These are phyloP conservation scores for Thinopyrum elongatum DNA, from an alignment of 176 grass and related monocot species.

Conservation along the genomic window DNA sequence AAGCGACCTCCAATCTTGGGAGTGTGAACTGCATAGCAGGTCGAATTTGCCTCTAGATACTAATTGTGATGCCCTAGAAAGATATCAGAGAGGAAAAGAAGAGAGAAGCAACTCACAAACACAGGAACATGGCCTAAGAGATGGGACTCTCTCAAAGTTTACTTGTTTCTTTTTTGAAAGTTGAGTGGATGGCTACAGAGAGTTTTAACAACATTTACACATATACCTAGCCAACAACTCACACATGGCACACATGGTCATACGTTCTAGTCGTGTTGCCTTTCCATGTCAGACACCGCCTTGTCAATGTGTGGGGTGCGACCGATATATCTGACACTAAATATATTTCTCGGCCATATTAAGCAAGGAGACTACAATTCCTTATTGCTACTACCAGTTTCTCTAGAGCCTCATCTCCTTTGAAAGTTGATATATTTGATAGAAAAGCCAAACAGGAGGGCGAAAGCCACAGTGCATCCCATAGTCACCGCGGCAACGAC, in stretches of 20 bases:
- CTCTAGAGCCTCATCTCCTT: conserved; percentile 13
- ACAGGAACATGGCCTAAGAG: not conserved
- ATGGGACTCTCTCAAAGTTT: not conserved
- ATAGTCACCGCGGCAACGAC: not conserved
- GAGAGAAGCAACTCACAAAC: not conserved
- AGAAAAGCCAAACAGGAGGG: conserved; percentile 15
- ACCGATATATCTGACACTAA: not conserved
- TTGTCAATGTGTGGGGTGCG: not conserved
- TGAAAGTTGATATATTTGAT: conserved; percentile 36
- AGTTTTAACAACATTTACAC: not conserved
- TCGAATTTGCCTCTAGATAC: not conserved
- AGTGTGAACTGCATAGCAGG: not conserved
- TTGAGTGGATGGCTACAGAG: not conserved
- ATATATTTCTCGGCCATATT: not conserved
- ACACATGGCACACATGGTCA: not conserved
- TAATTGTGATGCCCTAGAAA: not conserved
- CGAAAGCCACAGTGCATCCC: conserved; percentile 12
- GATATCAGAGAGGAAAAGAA: not conserved
- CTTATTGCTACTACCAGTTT: not conserved
- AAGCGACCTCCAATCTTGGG: not conserved
- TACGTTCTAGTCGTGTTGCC: not conserved
- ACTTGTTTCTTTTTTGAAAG: not conserved
- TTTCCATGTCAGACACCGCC: not conserved
- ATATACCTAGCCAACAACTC: not conserved
- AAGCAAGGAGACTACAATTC: not conserved